These are phyloP conservation scores for Trametes cubensis DNA, from an alignment of 768 basidiomycete genomes.

Conservation along the genomic window DNA sequence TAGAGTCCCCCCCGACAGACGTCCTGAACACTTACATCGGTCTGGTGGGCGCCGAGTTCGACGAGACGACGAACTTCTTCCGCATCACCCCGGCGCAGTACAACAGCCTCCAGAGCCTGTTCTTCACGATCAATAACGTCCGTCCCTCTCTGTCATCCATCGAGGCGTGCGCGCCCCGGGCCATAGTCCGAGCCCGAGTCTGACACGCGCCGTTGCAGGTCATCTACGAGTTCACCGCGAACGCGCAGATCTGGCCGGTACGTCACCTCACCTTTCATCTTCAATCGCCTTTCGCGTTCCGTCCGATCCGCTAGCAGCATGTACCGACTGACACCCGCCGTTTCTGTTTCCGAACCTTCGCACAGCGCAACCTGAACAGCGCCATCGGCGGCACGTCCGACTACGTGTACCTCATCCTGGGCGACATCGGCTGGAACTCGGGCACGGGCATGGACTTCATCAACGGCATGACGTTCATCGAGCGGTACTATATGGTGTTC, in stretches of 20 bases:
- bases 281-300: too few relatives aligned
- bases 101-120: constrained; percentile 22
- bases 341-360: too few relatives aligned
- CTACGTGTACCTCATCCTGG: constrained; percentile 43
- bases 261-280: background rate
- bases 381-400: constrained; percentile 41
- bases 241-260: constrained; percentile 38
- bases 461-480: constrained; percentile 55
- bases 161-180: too few relatives aligned
- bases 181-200: too few relatives aligned
- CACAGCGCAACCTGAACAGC: constrained; percentile 41
- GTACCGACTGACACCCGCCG: too few relatives aligned
- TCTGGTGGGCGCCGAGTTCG: constrained; percentile 18
- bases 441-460: constrained; percentile 57
- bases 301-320: too few relatives aligned
- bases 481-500: constrained; percentile 68
- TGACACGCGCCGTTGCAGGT: constrained; percentile 11
- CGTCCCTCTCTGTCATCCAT: background rate
- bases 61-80: constrained; percentile 24
- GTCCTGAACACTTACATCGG: constrained; percentile 25
- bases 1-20: constrained; percentile 11
- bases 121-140: constrained; percentile 23
- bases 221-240: constrained; percentile 32
- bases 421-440: constrained; percentile 40
- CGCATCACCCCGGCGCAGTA: constrained; percentile 23